Percentiles rank a stretch among this genome's conserved stretches.
These are phyloP conservation scores for Gliomastix tumulicola DNA, from an alignment of 2,329 filamentous ascomycete genomes.

Conservation along the genomic window DNA sequence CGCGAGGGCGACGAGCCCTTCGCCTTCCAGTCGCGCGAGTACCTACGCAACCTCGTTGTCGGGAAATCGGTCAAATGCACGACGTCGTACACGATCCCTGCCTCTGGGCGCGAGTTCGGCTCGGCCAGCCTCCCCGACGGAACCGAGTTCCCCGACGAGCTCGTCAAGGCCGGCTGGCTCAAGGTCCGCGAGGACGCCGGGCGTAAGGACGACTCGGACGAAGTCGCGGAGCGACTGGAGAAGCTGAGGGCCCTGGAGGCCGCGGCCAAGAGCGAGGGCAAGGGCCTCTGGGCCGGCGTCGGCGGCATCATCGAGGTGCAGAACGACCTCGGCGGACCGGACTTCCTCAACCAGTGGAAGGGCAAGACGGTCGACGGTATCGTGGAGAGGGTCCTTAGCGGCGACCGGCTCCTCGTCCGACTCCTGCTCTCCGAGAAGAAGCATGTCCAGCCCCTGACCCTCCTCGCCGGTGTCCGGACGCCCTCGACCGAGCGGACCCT, in stretches of 20 bases:
- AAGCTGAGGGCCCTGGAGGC: constrained; percentile 71
- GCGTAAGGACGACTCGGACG: constrained; percentile 80
- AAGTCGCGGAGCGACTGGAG: constrained; percentile 64
- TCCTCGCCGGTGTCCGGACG: constrained; percentile 82
- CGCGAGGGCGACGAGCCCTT: constrained; percentile 89
- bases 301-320: constrained; percentile 66
- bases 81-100: constrained; percentile 81
- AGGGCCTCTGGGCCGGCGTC: constrained; percentile 70
- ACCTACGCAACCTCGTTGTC: constrained; percentile 73
- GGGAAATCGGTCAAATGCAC: constrained; percentile 84
- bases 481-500: constrained; percentile 84
- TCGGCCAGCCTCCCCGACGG: constrained; percentile 71
- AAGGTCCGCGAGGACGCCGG: constrained; percentile 93
- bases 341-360: constrained; percentile 79
- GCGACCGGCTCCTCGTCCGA: constrained; percentile 81
- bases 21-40: constrained; percentile 92
- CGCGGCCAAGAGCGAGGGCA: constrained; percentile 69
- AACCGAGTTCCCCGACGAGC: constrained; percentile 69
- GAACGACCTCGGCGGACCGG: constrained; percentile 73
- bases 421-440: constrained; percentile 74
- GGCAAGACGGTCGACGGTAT: constrained; percentile 78
- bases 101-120: constrained; percentile 82
- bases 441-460: constrained; percentile 82
- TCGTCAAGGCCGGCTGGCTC: constrained; percentile 83
- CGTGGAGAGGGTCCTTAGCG: constrained; percentile 85